Percentiles rank a stretch among this genome's conserved stretches.
These are phyloP conservation scores for Beverwykella pulmonaria DNA, from an alignment of 495 filamentous ascomycete genomes.

Conservation along the genomic window DNA sequence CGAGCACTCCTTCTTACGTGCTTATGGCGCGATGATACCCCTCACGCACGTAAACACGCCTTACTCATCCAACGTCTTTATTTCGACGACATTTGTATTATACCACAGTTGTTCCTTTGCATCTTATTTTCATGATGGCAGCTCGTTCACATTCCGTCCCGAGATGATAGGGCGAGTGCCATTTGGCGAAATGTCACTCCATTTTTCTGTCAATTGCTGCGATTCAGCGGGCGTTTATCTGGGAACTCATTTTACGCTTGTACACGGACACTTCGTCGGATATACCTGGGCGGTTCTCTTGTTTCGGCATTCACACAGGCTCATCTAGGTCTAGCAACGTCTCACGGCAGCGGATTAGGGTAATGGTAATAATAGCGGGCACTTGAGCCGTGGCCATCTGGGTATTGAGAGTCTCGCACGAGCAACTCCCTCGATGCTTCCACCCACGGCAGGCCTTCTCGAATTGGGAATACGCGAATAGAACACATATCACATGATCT, in stretches of 20 bases:
- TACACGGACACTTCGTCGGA: constrained; percentile 12
- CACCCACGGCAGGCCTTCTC: neutral
- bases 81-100: constrained; percentile 18
- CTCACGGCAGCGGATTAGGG: neutral
- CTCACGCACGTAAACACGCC: constrained; percentile 19
- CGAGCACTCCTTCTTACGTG: constrained; percentile 13
- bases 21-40: constrained; percentile 29
- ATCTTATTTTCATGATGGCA: neutral
- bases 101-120: neutral
- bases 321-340: neutral
- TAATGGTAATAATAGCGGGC: constrained; percentile 9
- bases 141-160: neutral
- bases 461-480: neutral
- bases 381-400: neutral
- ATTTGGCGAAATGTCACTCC: neutral
- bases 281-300: constrained; percentile 15
- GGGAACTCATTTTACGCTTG: neutral
- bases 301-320: neutral
- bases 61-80: neutral
- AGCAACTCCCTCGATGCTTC: neutral
- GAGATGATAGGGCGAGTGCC: neutral
- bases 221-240: constrained; percentile 30
- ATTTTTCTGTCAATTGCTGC: constrained; percentile 10
- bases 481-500: neutral
- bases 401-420: neutral